Evolutionary conservation across 2,329 filamentous ascomycete genomes (phyloP).

Genomic region (Colletotrichum neosansevieriae): DNA sequence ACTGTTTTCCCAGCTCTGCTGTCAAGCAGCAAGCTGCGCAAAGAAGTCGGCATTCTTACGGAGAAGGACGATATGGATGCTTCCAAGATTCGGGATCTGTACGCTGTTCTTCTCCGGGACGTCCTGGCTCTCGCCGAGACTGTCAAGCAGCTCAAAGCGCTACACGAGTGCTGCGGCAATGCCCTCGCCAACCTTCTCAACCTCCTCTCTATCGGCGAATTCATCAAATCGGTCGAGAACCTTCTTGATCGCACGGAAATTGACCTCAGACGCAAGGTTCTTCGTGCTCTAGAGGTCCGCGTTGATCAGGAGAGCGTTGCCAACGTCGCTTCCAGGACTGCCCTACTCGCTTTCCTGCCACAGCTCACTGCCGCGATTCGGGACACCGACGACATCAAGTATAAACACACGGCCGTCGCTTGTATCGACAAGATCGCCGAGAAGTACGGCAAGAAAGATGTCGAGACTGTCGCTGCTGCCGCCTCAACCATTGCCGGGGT

Average conservation of each 20-base stretch:
- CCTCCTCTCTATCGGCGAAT: slow-evolving; percentile 86
- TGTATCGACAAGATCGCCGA: slow-evolving; percentile 95
- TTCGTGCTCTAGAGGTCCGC: slow-evolving; percentile 83
- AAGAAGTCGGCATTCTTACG: slow-evolving; percentile 67
- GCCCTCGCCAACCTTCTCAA: slow-evolving; percentile 85
- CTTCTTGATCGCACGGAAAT: slow-evolving; percentile 82
- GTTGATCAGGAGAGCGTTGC: slow-evolving; percentile 79
- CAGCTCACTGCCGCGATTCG: slow-evolving; percentile 82
- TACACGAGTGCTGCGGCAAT: slow-evolving; percentile 73
- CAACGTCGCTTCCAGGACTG: slow-evolving; percentile 75
- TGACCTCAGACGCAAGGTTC: slow-evolving; percentile 81
- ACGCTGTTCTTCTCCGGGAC: slow-evolving; percentile 75
- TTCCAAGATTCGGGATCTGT: slow-evolving; percentile 75
- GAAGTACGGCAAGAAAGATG: slow-evolving; percentile 94
- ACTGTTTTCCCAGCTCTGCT: slow-evolving; percentile 69
- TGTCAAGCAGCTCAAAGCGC: slow-evolving; percentile 66
- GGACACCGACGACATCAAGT: slow-evolving; percentile 76
- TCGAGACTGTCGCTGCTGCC: slow-evolving; percentile 79
- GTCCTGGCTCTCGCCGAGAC: slow-evolving; percentile 75
- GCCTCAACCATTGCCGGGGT: slow-evolving; percentile 82
- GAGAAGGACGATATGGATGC: slow-evolving; percentile 74
- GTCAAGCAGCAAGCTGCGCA: slow-evolving; percentile 67
- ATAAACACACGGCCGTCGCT: slow-evolving; percentile 87
- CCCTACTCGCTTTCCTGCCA: slow-evolving; percentile 82
- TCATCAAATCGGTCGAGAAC: slow-evolving; percentile 87